phyloP scores from a whole-genome alignment of 257 asterid species.

The Lithospermum erythrorhizon region DNA sequence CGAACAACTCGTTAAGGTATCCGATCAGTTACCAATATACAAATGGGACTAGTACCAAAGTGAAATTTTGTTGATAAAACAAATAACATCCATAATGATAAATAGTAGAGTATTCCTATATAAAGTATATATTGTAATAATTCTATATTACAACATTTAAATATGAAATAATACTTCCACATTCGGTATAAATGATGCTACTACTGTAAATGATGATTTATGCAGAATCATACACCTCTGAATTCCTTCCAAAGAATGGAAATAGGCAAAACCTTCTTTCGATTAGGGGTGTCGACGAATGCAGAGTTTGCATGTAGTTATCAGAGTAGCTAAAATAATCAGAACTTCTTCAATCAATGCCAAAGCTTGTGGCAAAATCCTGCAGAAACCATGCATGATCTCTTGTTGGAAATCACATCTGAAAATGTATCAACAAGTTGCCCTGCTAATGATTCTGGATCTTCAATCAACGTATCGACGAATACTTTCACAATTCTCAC shows the following conservation, averaged over 20 bases:
- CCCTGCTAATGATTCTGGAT: conserved; percentile 75
- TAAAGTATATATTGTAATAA: background rate
- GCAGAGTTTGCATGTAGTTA: background rate
- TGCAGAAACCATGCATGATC: conserved; percentile 36
- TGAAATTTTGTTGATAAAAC: background rate
- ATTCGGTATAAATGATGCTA: background rate
- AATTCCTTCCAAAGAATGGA: background rate
- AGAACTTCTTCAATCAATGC: conserved; percentile 32
- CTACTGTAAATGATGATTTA: background rate
- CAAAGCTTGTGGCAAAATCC: conserved; percentile 89
- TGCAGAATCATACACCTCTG: background rate
- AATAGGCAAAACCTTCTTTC: background rate
- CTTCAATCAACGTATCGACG: conserved; percentile 57
- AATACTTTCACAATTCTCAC: conserved; percentile 63
- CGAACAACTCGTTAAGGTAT: no score
- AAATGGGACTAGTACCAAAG: no score
- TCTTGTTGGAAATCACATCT: conserved; percentile 48
- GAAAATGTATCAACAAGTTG: conserved; percentile 70
- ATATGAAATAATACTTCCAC: background rate
- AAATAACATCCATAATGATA: background rate
- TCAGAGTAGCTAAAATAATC: background rate
- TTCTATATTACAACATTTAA: conserved; percentile 1
- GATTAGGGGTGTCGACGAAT: background rate
- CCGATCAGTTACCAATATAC: no score
- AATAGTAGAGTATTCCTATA: background rate